Conservation (phyloP, 2,329 filamentous ascomycete genomes). For the Arachnopeziza araneosa region DNA sequence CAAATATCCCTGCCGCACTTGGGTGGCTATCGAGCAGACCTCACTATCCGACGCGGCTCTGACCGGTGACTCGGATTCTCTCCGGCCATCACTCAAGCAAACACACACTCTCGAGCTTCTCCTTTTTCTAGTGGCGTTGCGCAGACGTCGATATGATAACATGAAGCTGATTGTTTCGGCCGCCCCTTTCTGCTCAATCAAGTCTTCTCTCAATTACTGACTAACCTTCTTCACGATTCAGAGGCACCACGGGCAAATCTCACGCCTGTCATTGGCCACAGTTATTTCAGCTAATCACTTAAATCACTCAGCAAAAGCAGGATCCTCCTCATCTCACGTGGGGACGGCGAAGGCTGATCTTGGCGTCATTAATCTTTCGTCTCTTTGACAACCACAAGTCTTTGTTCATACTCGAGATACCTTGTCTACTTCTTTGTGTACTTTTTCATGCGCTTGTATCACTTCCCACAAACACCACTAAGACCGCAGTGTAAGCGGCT, state of each 20-base stretch:
- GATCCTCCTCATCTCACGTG: no score
- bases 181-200: neutral
- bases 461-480: slow-evolving; percentile 2
- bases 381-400: neutral
- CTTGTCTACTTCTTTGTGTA: neutral
- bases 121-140: neutral
- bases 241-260: neutral
- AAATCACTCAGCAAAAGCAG: neutral
- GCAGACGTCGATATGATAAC: neutral
- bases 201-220: neutral
- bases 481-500: neutral
- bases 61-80: no score
- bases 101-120: neutral
- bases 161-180: neutral
- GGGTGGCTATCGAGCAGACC: neutral
- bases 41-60: slow-evolving; percentile 1
- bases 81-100: neutral
- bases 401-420: neutral
- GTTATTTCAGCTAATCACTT: neutral
- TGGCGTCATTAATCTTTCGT: neutral
- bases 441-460: neutral
- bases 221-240: neutral
- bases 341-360: neutral
- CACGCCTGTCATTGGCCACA: neutral
- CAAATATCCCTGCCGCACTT: neutral